Evolutionary conservation across 192 early-diverging fungal species (phyloP).

Genomic region (Coemansia sp.): DNA sequence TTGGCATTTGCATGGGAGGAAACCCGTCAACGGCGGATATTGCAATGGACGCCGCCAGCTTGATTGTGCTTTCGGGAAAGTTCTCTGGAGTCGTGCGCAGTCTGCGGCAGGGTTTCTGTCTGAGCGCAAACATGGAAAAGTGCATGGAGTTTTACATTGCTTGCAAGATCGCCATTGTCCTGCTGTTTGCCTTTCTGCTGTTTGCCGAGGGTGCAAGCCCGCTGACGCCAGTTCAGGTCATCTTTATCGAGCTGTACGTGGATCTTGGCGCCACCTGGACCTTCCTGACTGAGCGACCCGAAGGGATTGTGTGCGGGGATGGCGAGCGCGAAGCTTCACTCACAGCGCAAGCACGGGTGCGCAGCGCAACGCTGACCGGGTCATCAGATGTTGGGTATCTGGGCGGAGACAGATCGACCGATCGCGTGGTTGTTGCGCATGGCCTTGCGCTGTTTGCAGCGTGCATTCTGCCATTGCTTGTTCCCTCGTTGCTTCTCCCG

Average conservation of each 20-base stretch:
- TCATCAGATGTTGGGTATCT: conserved; percentile 6
- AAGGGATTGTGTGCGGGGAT: conserved; percentile 13
- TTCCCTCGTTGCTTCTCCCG: conserved; percentile 36
- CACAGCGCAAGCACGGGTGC: conserved; percentile 4
- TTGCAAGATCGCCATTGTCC: conserved; percentile 38
- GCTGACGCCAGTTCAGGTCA: conserved; percentile 43
- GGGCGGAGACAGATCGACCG: conserved; percentile 18
- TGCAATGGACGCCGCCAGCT: conserved; percentile 50
- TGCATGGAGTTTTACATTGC: conserved; percentile 33
- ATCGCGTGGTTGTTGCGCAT: conserved; percentile 19
- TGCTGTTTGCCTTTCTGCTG: conserved; percentile 30
- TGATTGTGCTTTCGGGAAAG: conserved; percentile 41
- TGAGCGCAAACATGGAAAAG: conserved; percentile 31
- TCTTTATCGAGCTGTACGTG: conserved; percentile 39
- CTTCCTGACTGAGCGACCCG: conserved; percentile 33
- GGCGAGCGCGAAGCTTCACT: conserved; percentile 12
- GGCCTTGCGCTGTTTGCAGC: conserved; percentile 24
- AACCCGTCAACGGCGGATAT: conserved; percentile 65
- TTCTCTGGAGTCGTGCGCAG: conserved; percentile 35
- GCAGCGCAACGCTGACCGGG: not conserved
- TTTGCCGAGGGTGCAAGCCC: conserved; percentile 32
- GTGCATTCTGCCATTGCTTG: conserved; percentile 30
- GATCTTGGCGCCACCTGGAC: conserved; percentile 39
- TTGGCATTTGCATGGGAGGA: conserved; percentile 84
- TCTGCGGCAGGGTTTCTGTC: conserved; percentile 34